Conservation (phyloP, 257 asterid genomes). For the Solanum clarkiae region DNA sequence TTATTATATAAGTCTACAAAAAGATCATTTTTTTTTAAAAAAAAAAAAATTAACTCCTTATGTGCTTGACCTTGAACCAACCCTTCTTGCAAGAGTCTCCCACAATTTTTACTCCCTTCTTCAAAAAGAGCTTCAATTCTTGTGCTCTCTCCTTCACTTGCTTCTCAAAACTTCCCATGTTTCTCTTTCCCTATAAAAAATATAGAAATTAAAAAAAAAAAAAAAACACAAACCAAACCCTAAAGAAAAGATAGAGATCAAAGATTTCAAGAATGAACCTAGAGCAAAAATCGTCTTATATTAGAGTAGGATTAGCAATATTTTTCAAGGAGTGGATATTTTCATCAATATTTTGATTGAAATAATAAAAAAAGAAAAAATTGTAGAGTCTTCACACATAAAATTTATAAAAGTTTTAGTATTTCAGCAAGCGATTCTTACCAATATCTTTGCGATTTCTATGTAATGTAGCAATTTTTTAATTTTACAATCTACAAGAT, state of each 20-base stretch:
- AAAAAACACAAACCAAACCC: neutral
- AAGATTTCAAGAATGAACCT: neutral
- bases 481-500: neutral
- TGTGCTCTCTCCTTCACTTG: slow-evolving; percentile 45
- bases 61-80: slow-evolving; percentile 45
- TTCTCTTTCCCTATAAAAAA: neutral
- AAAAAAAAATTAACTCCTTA: neutral
- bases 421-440: neutral
- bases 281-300: neutral
- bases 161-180: slow-evolving; percentile 38
- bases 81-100: slow-evolving; percentile 53
- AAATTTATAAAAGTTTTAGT: no score
- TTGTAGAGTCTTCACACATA: no score
- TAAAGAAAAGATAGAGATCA: neutral
- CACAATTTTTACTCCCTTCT: slow-evolving; percentile 39
- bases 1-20: no score
- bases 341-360: no score
- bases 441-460: neutral
- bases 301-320: neutral
- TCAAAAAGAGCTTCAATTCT: slow-evolving; percentile 22
- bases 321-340: no score
- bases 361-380: no score
- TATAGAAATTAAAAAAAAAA: no score
- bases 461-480: neutral
- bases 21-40: no score